These are phyloP conservation scores for Beauveria bassiana DNA, from an alignment of 2,329 filamentous ascomycete species.

Conservation along the genomic window DNA sequence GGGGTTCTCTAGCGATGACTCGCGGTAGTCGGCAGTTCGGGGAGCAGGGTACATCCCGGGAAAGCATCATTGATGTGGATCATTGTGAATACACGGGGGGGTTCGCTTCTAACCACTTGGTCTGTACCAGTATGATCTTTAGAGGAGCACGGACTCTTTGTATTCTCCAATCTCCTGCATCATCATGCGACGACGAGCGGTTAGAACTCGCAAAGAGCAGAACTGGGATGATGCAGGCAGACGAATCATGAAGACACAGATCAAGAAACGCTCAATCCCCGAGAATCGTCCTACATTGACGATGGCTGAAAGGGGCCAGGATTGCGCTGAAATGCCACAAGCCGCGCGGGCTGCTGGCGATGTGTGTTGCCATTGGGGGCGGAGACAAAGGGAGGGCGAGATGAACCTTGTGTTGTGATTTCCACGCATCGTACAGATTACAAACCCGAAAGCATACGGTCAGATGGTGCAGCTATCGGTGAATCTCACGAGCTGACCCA, in stretches of 20 bases:
- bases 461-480: slow-evolving; percentile 6
- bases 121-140: not conserved
- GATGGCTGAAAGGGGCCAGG: not conserved
- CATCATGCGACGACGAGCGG: slow-evolving; percentile 2
- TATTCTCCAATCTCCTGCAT: slow-evolving; percentile 2
- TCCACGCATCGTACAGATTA: not conserved
- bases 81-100: slow-evolving; percentile 1
- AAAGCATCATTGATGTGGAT: slow-evolving; percentile 11
- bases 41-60: slow-evolving; percentile 10
- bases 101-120: not conserved
- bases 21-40: slow-evolving; percentile 13
- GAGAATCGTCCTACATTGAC: not conserved
- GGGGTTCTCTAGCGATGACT: slow-evolving; percentile 10
- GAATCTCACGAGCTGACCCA: slow-evolving; percentile 7
- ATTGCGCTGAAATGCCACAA: not conserved
- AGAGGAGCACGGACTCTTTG: slow-evolving; percentile 10
- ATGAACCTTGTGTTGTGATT: slow-evolving; percentile 3
- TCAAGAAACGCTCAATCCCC: not conserved
- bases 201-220: not conserved
- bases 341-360: not conserved
- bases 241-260: slow-evolving; percentile 8
- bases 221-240: slow-evolving; percentile 6
- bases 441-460: not conserved
- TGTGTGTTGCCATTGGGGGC: not conserved
- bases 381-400: slow-evolving; percentile 1